Evolutionary conservation across 2,329 filamentous ascomycete genomes (phyloP), one percentile per base, ranked within the genome.

Genomic region (Talaromyces marneffei): DNA sequence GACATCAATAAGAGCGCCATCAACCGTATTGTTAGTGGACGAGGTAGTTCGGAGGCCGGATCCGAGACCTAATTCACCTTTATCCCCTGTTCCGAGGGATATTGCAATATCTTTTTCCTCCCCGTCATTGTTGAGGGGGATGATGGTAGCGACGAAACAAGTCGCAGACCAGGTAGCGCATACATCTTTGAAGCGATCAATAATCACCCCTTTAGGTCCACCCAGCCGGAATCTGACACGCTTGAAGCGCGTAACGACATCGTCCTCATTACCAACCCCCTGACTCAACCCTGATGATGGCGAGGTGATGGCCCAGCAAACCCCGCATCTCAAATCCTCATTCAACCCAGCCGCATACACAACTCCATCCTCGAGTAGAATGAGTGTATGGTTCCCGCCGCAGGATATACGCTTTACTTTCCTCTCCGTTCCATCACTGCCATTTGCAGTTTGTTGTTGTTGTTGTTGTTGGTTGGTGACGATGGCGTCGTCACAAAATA

Each of bases 321-420:
- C 48, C 14, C 73, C 77, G 61, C 80, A 79, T 63, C 82, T 76
- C 5, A 77, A 76, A 66, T 80, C 76, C 7, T 65, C 70, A 70
- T 84, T 79, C 62, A 87, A 83, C 0, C 92, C 92, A 50, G 85
- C 82, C 68, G 84, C 86, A 69, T 85, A 89, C 0, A 92, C 77
- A 1, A 76, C 67, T 0, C 87, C 87, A 27, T 79, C 71, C 3
- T 78, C 70, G n/a, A 83, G 84, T 10, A 92, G 78, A 9, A 96
- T 72, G 3, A 97, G 76, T 0, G 91, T 95, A 73, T 97, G 93
- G 70, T 97, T 97, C 1, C 92, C 92, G 3, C 93, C 93, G 7
- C 90, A 81, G 48, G 71, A 76, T 27, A 87, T 79, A 14, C 70
- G 67, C 14, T 59, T 48, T n/a, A 74, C 65, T 6, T 65, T 56